Conservation (phyloP, 371 early-diverging fungal genomes). For the Dichotomocladium elegans region DNA sequence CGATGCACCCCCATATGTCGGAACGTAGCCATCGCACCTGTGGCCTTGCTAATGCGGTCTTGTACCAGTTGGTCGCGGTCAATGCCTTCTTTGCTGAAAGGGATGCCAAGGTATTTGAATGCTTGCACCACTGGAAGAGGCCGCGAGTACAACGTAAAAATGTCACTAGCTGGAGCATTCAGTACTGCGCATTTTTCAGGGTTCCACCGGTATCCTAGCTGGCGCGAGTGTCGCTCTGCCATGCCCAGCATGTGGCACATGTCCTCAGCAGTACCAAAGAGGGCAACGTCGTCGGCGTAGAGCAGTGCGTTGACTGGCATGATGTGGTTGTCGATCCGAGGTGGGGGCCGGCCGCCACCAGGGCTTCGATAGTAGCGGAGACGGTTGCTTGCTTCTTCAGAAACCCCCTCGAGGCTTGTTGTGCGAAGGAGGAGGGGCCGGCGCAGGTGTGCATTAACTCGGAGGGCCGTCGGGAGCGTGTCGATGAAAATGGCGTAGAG, state of each 20-base stretch:
- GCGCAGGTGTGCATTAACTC: not conserved
- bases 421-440: not conserved
- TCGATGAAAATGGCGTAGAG: constrained; percentile 22
- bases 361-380: not conserved
- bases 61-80: not conserved
- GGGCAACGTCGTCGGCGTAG: constrained; percentile 14
- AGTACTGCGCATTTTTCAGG: constrained; percentile 13
- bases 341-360: not conserved
- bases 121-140: not conserved
- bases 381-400: not conserved
- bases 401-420: not conserved
- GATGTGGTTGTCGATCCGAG: not conserved
- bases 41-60: not conserved
- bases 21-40: not conserved
- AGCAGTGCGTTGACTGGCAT: constrained; percentile 5
- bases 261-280: constrained; percentile 1
- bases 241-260: constrained; percentile 1
- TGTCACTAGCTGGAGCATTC: not conserved
- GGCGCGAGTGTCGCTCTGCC: constrained; percentile 4
- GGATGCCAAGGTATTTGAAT: constrained; percentile 4
- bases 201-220: constrained; percentile 15
- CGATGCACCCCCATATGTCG: not conserved
- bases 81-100: not conserved
- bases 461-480: constrained; percentile 7
- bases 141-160: not conserved